phyloP scores from a whole-genome alignment of 495 filamentous ascomycete species.

The Monascus purpureus region DNA sequence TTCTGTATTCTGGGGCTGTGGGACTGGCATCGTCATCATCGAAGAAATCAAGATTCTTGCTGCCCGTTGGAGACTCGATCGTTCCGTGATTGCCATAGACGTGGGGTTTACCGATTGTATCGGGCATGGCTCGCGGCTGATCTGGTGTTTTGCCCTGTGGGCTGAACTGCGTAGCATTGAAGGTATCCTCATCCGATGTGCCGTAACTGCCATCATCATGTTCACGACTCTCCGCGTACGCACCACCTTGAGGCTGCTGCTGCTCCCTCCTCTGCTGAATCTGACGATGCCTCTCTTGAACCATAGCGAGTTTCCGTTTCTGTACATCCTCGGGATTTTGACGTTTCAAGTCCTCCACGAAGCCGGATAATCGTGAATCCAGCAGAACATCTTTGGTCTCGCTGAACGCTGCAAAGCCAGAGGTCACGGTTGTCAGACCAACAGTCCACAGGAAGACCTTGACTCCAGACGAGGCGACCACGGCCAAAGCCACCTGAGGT shows the following conservation, averaged over 20 bases:
- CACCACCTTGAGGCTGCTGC: not conserved
- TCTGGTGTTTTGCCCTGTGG: too few relatives aligned
- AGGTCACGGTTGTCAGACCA: slow-evolving; percentile 2
- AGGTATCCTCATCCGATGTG: not conserved
- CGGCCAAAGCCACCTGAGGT: slow-evolving; percentile 1
- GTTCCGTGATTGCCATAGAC: not conserved
- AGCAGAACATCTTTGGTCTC: slow-evolving; percentile 6
- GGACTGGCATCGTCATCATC: slow-evolving; percentile 25
- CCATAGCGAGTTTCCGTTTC: slow-evolving; percentile 10
- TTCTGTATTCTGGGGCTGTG: slow-evolving; percentile 21
- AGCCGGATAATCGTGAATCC: slow-evolving; percentile 18
- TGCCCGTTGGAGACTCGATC: not conserved
- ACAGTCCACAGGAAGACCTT: slow-evolving; percentile 11
- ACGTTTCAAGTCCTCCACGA: slow-evolving; percentile 6
- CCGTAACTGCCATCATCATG: not conserved
- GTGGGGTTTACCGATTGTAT: not conserved
- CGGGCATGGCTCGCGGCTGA: slow-evolving; percentile 1
- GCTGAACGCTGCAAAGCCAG: slow-evolving; percentile 2
- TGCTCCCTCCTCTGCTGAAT: slow-evolving; percentile 1
- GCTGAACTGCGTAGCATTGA: too few relatives aligned
- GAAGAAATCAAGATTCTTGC: slow-evolving; percentile 14
- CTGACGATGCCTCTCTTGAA: slow-evolving; percentile 3
- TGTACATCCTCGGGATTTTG: slow-evolving; percentile 13
- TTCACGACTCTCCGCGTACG: slow-evolving; percentile 1
- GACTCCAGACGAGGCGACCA: slow-evolving; percentile 2